phyloP scores from a whole-genome alignment of 306 rosid genomes.

The Quillaja saponaria region DNA sequence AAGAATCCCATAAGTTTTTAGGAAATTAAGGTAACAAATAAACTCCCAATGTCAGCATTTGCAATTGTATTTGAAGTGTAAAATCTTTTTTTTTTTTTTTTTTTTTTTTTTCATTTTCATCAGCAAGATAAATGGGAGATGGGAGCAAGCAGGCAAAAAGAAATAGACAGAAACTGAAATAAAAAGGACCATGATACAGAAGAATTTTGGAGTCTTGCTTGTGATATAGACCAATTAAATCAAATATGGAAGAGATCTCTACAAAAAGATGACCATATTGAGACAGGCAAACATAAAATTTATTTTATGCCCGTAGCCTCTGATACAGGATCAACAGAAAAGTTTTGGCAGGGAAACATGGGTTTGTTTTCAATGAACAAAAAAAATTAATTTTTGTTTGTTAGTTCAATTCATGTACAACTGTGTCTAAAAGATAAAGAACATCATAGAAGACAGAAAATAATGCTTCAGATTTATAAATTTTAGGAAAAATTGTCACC shows the following conservation, averaged over 20 bases:
- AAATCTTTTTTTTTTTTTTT: background rate
- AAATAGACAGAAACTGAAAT: too few relatives aligned
- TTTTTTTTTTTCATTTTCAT: background rate
- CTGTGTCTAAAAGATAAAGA: background rate
- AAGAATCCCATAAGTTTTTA: too few relatives aligned
- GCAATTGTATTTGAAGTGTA: background rate
- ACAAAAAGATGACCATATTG: background rate
- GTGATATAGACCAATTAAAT: background rate
- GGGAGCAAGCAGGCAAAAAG: background rate
- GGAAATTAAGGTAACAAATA: background rate
- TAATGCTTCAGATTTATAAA: background rate
- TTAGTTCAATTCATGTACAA: too few relatives aligned
- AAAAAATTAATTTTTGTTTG: too few relatives aligned
- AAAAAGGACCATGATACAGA: too few relatives aligned
- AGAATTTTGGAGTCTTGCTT: too few relatives aligned
- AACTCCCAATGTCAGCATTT: background rate
- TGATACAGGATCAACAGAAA: slow-evolving; percentile 21
- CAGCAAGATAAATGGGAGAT: background rate
- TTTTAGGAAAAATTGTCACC: background rate
- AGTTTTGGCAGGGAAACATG: background rate
- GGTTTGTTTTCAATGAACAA: background rate
- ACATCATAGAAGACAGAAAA: background rate
- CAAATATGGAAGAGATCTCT: background rate
- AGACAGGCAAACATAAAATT: background rate
- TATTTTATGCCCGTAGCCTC: background rate